Evolutionary conservation across 345 rosid genomes (phyloP).

Genomic region (Turnera subulata): DNA sequence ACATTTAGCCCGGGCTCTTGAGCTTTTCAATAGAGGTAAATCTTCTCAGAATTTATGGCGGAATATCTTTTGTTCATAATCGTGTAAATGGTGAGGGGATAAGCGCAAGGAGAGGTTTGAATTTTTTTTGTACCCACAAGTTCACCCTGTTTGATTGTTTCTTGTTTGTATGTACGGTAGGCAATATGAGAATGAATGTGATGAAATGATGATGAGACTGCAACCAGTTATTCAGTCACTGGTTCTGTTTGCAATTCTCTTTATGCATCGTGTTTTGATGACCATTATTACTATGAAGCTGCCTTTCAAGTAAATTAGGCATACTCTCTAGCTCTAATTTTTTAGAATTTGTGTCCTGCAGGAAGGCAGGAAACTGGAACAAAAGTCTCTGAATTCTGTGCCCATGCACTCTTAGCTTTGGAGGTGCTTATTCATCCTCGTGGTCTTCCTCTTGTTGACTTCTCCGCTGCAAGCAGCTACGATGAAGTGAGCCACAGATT

Average conservation of each 20-base stretch:
- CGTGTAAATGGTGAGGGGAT: neutral
- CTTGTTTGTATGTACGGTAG: neutral
- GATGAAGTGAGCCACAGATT: constrained; percentile 21
- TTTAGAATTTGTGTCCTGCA: constrained; percentile 7
- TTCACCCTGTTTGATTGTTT: neutral
- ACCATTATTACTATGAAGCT: too few relatives aligned
- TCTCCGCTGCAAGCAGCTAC: constrained; percentile 24
- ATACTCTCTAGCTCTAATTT: too few relatives aligned
- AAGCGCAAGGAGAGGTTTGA: neutral
- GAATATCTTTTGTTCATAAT: neutral
- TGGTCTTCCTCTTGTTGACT: constrained; percentile 51
- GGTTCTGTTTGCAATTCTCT: too few relatives aligned
- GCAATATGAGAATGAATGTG: too few relatives aligned
- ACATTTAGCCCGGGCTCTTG: constrained; percentile 57
- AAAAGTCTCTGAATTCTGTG: constrained; percentile 58
- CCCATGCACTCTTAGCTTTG: constrained; percentile 62
- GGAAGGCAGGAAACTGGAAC: constrained; percentile 61
- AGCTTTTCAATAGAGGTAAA: constrained; percentile 76
- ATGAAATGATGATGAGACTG: too few relatives aligned
- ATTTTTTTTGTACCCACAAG: too few relatives aligned
- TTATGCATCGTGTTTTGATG: too few relatives aligned
- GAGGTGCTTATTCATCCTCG: constrained; percentile 88
- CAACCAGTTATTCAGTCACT: too few relatives aligned
- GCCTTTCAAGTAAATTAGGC: too few relatives aligned
- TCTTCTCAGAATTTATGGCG: neutral